Evolutionary conservation across 1,139 yeast species (phyloP), one percentile per base, ranked within the genome.

Genomic region (Pichia terricola): DNA sequence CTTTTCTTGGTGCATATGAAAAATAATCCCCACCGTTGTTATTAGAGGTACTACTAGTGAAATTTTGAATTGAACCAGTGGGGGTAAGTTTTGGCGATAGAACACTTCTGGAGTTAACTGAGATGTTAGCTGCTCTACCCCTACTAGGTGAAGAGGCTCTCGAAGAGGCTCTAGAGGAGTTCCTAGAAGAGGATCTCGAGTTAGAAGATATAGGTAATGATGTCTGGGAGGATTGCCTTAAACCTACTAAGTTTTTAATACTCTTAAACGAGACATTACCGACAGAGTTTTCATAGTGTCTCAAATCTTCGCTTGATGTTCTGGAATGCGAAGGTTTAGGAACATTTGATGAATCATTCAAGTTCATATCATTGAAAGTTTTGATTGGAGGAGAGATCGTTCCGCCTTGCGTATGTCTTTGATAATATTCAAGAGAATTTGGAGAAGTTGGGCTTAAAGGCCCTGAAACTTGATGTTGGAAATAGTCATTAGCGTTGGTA

Each of bases 1-100:
- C 50, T 40, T 47, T 47, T 3, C 50, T 34, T 28, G 50, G 50
- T 1, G 50, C 48, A 41, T 47, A 49, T 4, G 50, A 47, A 30
- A 50, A 50, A 39, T 50, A 50, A 42, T 50, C 53, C 7, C 45
- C 46, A 16, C 22, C 22, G 22, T 16, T 16, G 11, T 36, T 33
- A 22, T 28, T 6, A 1, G 40, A 32, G 27, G 35, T 39, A 22
- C 35, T 26, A n/a, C 38, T n/a, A 26, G 40, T 37, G 22, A 16
- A 16, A 16, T 16, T 16, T 16, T 16, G 22, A 16, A 16, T 16
- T 26, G 43, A 31, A 26, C 38, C 37, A n/a, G 39, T 37, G 9
- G 47, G 8, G 10, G 42, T 34, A 26, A 42, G 22, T 30, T 42
- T 44, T n/a, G 50, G 50, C 22, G 50, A 47, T 28, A 41, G 28